Percentiles rank a stretch among this genome's conserved stretches.
Evolutionary conservation across 768 basidiomycete species (phyloP).

Genomic region (Podaxis sp.): DNA sequence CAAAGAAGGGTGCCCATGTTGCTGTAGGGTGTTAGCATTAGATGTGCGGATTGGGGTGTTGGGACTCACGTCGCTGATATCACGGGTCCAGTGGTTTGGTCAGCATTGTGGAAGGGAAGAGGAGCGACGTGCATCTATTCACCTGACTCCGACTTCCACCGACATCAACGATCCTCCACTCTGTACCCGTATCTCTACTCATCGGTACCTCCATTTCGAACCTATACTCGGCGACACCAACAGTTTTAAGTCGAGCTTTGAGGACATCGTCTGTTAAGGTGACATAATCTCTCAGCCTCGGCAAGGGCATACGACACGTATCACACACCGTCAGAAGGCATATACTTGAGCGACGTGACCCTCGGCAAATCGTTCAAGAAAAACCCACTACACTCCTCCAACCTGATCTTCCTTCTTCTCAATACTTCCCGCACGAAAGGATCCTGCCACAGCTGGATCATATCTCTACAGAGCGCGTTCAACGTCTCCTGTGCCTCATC

Average conservation of each 20-base stretch:
- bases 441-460: conserved; percentile 67
- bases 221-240: conserved; percentile 77
- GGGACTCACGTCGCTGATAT: conserved; percentile 20
- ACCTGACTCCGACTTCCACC: conserved; percentile 74
- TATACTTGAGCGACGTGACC: conserved; percentile 56
- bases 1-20: conserved; percentile 70
- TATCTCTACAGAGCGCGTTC: conserved; percentile 55
- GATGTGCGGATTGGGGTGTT: neutral
- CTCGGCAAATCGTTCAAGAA: conserved; percentile 68
- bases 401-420: conserved; percentile 49
- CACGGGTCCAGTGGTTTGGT: neutral
- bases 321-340: conserved; percentile 61
- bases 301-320: neutral
- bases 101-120: neutral
- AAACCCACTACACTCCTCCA: conserved; percentile 77
- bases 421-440: conserved; percentile 52
- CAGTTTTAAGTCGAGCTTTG: conserved; percentile 69
- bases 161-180: conserved; percentile 78
- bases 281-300: neutral
- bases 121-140: conserved; percentile 18
- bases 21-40: conserved; percentile 27
- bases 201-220: conserved; percentile 68
- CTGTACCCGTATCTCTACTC: conserved; percentile 51
- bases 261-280: conserved; percentile 62
- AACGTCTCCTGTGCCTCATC: conserved; percentile 61